Base-by-base conservation (phyloP, 495 filamentous ascomycete species). In the Evernia prunastri region DNA sequence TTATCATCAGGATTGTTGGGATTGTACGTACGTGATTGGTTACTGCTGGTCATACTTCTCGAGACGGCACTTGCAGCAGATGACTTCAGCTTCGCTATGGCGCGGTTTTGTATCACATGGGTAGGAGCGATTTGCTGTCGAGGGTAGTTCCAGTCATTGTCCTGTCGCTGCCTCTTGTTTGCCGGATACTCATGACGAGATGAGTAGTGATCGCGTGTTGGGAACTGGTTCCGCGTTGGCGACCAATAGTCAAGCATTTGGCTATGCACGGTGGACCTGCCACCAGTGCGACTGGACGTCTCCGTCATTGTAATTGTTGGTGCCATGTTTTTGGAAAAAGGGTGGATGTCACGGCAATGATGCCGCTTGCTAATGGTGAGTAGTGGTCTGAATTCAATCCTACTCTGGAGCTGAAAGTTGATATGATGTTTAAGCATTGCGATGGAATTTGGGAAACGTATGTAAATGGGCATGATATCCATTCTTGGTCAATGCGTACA, bases 1-100 rank as follows among this genome's bases (percentile, higher is more conserved):
- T 58, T 58, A 33, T 58, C 56, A 20, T 39, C 11, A 13, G 56
- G 35, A 20, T 58, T 12, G 31, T 53, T 53, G 25, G 49, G 49
- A 25, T 53, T 53, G 23, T 53, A 53, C 49, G 49, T 6, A 39
- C 37, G 36, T 42, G 57, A 42, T 18, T 27, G 57, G n/a, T 35
- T 5, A 6, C 10, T 27, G 43, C 12, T 2, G 9, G 37, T 25
- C 5, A 37, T 17, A 7, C n/a, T 18, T 7, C 12, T 42, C 15
- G 18, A 59, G 15, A 29, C 15, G n/a, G 57, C n/a, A 31, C 49
- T 53, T 3, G 49, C 13, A 53, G 49, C 4, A 53, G 27, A 10
- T 6, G 49, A 53, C 10, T 31, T 53, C 15, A 53, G 13, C 25
- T 8, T 53, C 15, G 49, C 25, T 31, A 53, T 53, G 1, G 25